Evolutionary conservation across 495 filamentous ascomycete genomes (phyloP), one percentile per base, ranked within the genome.

Genomic region (Diplogelasinospora grovesii): DNA sequence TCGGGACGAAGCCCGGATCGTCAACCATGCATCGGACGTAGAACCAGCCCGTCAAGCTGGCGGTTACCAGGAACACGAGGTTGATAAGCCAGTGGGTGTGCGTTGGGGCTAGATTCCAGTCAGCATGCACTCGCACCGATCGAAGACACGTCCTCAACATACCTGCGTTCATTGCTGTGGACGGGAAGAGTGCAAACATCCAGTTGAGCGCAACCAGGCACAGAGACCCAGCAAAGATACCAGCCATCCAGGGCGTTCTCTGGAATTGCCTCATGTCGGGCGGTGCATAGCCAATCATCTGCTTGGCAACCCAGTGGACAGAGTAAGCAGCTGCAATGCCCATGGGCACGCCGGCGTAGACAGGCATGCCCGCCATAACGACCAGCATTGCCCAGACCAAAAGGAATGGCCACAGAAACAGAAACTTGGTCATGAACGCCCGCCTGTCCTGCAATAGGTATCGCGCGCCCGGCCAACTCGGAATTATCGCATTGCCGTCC

Each of bases 1-100:
- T 97, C 0, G 93, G 92, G n/a, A 98, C 82, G 57, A 80, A 96
- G 8, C 92, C 92, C 0, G 92, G 93, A 53, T 98, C 90, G 52
- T 80, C 80, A 11, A 79, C 60, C 86, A 98, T 93, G 39, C 83
- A 81, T 36, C 78, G 70, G 47, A 79, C 66, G 57, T 96, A 97
- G 64, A 97, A 97, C 61, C 89, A 97, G 22, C 71, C 54, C 6
- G 82, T 89, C 21, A 86, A 54, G 32, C 61, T 62, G 49, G 77
- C 83, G 43, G 75, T 78, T 8, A 75, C 45, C 6, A 65, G 64
- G 51, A 96, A 97, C 1, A 75, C 48, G 16, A 94, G 58, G 52
- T 97, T 97, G 47, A 81, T 57, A 13, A 95, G 57, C 21, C 78
- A 81, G 87, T 15, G 22, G 47, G 26, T 48, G n/a, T n/a, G n/a